Evolutionary conservation across 306 rosid genomes (phyloP), one percentile per base, ranked within the genome.

Genomic region (Senna tora): DNA sequence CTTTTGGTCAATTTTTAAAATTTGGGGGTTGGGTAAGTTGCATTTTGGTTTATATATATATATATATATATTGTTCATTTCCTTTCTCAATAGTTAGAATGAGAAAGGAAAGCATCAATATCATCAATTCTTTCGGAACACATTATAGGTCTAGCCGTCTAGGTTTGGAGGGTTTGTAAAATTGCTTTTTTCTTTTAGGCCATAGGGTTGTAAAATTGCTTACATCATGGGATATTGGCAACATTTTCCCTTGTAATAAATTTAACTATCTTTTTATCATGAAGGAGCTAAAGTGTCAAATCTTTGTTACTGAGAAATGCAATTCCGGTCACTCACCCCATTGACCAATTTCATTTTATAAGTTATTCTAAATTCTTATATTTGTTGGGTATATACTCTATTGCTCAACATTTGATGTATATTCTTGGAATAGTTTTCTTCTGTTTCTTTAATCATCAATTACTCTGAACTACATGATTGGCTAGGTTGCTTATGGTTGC

Each of bases 41-140:
- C 30, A 25, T 3, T 25, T 25, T 25, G 30, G 30, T 3, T 3
- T 25, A 25, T 25, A 25, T 25, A 25, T 25, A 25, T 25, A 25
- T 25, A 25, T 25, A 25, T 25, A 25, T 25, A 25, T 25, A 25
- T 25, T 25, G 30, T 25, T 25, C 30, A 25, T 36, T 36, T 36
- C 39, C 39, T 7, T 36, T 36, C 39, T 36, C 39, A 7, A 36
- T 7, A 36, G 39, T 36, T 36, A 36, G 39, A 28, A 53, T 5
- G 21, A 39, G 51, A 22, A 43, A 30, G 6, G 55, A 42, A 33
- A 69, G 74, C 74, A 36, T 25, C 7, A 52, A 20, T 51, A 41
- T 52, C 34, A 36, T 52, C 50, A 64, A 33, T 20, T 8, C 5
- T 8, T 39, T n/a, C 19, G 16, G 1, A 67, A 30, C 25, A 69